Evolutionary conservation across 129 eudicot genomes (phyloP).

Genomic region (Pseudognaphalium luteoalbum): DNA sequence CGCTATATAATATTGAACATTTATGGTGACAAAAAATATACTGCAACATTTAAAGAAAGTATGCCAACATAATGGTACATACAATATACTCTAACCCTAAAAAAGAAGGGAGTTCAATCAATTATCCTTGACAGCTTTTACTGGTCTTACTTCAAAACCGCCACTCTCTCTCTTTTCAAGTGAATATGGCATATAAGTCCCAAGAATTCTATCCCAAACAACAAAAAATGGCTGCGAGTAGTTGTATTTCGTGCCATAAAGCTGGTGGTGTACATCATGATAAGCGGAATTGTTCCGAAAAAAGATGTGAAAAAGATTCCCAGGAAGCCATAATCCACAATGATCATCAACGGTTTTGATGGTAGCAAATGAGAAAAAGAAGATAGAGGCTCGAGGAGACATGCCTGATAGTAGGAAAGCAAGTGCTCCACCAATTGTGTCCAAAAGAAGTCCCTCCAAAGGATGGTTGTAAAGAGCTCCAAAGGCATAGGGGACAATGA

Average conservation of each 20-base stretch:
- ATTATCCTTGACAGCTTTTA: constrained; percentile 63
- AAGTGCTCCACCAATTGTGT: constrained; percentile 84
- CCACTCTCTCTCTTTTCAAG: constrained; percentile 70
- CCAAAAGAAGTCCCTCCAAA: constrained; percentile 76
- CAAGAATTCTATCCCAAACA: constrained; percentile 78
- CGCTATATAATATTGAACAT: constrained; percentile 26
- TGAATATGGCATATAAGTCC: constrained; percentile 81
- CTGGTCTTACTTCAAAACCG: constrained; percentile 81
- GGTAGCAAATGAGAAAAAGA: constrained; percentile 95
- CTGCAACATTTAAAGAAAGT: constrained; percentile 5
- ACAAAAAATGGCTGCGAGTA: constrained; percentile 93
- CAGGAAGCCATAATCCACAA: constrained; percentile 88
- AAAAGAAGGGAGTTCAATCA: constrained; percentile 23
- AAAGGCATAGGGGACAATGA: constrained; percentile 82
- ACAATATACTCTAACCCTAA: constrained; percentile 24
- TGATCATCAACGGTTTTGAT: constrained; percentile 91
- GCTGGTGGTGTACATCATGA: constrained; percentile 94
- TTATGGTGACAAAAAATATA: constrained; percentile 20
- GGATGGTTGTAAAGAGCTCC: constrained; percentile 98
- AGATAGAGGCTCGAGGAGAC: constrained; percentile 88
- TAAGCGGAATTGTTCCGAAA: constrained; percentile 85
- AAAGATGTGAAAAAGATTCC: constrained; percentile 81
- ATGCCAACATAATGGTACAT: constrained; percentile 37
- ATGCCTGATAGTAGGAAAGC: constrained; percentile 86
- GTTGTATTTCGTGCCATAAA: constrained; percentile 80